Evolutionary conservation across 352 stramenopile species (phyloP).

Genomic region (Blastocystis sp.): DNA sequence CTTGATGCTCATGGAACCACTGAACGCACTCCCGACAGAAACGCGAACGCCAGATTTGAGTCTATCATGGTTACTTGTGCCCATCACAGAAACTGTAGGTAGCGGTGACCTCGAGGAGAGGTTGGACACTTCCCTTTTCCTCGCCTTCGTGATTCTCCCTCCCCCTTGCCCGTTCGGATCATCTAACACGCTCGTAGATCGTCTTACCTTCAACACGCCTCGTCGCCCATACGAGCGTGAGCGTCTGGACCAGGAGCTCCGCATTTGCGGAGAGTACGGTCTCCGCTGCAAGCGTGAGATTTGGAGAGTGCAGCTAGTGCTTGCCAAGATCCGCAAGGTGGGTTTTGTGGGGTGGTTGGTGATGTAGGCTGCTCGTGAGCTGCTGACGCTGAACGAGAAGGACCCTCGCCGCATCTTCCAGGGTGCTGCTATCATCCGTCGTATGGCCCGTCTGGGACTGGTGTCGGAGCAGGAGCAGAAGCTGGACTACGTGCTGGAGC

Average conservation of each 20-base stretch:
- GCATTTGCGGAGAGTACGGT: constrained; percentile 50
- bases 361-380: too few relatives aligned
- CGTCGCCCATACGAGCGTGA: constrained; percentile 13
- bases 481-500: constrained; percentile 91
- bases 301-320: too few relatives aligned
- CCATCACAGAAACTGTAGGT: constrained; percentile 56
- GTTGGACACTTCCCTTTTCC: not conserved
- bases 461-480: constrained; percentile 95
- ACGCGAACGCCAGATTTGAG: not conserved
- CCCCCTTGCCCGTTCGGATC: not conserved
- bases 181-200: not conserved
- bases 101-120: not conserved
- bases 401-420: too few relatives aligned
- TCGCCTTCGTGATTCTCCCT: not conserved
- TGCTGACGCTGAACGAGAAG: too few relatives aligned
- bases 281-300: too few relatives aligned
- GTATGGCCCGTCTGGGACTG: too few relatives aligned
- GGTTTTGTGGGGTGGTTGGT: too few relatives aligned
- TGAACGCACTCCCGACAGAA: too few relatives aligned
- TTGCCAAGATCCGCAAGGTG: too few relatives aligned
- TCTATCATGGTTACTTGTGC: constrained; percentile 56
- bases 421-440: too few relatives aligned
- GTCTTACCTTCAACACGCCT: constrained; percentile 47
- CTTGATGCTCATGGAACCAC: constrained; percentile 37
- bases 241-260: constrained; percentile 42